A percentile compares a stretch with the other conserved stretches of the same genome.
phyloP scores from a whole-genome alignment of 2,329 filamentous ascomycete species.

The Metarhizium rileyi region DNA sequence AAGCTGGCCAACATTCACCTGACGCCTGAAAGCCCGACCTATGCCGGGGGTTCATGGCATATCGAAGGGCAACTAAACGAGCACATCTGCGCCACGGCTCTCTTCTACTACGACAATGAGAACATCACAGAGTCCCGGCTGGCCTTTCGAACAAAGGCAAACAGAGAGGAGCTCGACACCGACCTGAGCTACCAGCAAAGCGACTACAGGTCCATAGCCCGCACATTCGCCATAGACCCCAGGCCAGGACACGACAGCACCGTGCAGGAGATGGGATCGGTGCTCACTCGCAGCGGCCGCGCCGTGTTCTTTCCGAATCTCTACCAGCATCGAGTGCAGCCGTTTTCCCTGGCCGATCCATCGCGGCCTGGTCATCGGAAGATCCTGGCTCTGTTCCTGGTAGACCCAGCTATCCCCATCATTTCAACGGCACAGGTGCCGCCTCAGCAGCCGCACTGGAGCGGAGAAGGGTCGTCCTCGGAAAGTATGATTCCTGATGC shows the following conservation, averaged over 20 bases:
- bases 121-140: slow-evolving; percentile 48
- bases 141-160: slow-evolving; percentile 35
- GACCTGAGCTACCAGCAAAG: slow-evolving; percentile 20
- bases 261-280: slow-evolving; percentile 32
- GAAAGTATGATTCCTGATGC: not conserved
- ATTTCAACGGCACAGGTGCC: slow-evolving; percentile 35
- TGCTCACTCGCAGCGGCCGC: slow-evolving; percentile 36
- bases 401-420: slow-evolving; percentile 43
- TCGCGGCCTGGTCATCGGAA: slow-evolving; percentile 46
- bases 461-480: not conserved
- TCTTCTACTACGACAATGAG: slow-evolving; percentile 34
- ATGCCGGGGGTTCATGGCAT: slow-evolving; percentile 44
- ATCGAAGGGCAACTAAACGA: slow-evolving; percentile 50
- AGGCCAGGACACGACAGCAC: slow-evolving; percentile 1
- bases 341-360: slow-evolving; percentile 42
- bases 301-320: slow-evolving; percentile 47
- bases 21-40: slow-evolving; percentile 45
- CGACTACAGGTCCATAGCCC: slow-evolving; percentile 24
- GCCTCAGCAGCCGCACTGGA: slow-evolving; percentile 32
- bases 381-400: slow-evolving; percentile 50
- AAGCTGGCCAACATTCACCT: slow-evolving; percentile 54
- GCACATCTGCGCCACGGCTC: slow-evolving; percentile 50
- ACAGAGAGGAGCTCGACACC: slow-evolving; percentile 18
- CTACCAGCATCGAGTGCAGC: slow-evolving; percentile 39
- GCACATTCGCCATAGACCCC: slow-evolving; percentile 24